Conservation (phyloP, 2,329 filamentous ascomycete species). For the Exophiala oligosperma region DNA sequence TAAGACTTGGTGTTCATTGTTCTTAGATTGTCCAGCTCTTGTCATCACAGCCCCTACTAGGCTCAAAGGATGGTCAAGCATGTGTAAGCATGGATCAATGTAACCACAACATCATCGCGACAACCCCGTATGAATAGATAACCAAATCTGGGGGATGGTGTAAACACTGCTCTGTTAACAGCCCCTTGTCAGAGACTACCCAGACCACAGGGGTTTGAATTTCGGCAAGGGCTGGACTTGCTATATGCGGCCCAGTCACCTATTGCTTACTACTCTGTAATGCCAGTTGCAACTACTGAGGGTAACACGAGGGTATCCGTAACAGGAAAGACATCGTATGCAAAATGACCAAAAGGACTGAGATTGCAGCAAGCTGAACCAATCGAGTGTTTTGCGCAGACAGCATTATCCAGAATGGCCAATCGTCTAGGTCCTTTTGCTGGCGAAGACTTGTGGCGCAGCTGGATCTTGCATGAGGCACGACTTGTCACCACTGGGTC, state of each 20-base stretch:
- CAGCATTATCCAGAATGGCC: not conserved
- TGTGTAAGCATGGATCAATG: no score
- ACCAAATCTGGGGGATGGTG: no score
- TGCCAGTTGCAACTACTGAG: not conserved
- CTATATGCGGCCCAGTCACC: not conserved
- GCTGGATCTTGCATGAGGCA: not conserved
- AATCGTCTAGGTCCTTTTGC: not conserved
- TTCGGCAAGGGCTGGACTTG: slow-evolving; percentile 1
- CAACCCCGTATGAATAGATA: no score
- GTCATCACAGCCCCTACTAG: no score
- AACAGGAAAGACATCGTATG: not conserved
- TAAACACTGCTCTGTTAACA: no score
- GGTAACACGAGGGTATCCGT: not conserved
- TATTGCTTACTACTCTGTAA: not conserved
- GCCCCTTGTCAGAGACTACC: no score
- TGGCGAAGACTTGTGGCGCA: not conserved
- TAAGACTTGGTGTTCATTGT: no score
- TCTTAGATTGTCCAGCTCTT: no score
- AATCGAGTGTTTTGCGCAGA: not conserved
- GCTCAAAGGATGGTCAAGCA: no score
- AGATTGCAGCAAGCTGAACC: not conserved
- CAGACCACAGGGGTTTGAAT: not conserved
- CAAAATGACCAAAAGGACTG: not conserved
- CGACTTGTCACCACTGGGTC: not conserved
- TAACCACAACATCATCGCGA: not conserved